phyloP scores from a whole-genome alignment of 306 rosid genomes.

The Begonia fuchsioides region DNA sequence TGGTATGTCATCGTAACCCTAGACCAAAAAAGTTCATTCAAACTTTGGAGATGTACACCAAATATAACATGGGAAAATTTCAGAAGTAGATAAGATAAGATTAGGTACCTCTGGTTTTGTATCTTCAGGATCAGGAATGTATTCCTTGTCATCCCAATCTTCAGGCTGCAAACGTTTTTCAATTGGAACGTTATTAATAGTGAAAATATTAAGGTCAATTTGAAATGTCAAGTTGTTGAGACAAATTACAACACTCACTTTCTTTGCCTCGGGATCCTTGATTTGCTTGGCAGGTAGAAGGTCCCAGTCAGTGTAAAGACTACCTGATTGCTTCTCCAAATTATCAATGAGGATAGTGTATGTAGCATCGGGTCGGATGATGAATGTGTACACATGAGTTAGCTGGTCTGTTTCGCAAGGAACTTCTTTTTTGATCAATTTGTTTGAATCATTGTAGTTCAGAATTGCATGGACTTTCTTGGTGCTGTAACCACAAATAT shows the following conservation, averaged over 20 bases:
- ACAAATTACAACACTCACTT: slow-evolving; percentile 20
- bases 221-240: background rate
- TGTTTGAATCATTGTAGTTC: slow-evolving; percentile 58
- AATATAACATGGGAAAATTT: no score
- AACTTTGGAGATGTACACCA: background rate
- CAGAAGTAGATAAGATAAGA: no score
- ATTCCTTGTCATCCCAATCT: slow-evolving; percentile 98
- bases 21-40: slow-evolving; percentile 8
- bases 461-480: slow-evolving; percentile 97
- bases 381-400: slow-evolving; percentile 78
- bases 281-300: slow-evolving; percentile 85
- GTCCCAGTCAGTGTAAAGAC: slow-evolving; percentile 91
- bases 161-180: slow-evolving; percentile 53
- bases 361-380: slow-evolving; percentile 92
- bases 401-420: slow-evolving; percentile 98
- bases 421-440: slow-evolving; percentile 97
- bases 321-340: slow-evolving; percentile 89
- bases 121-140: slow-evolving; percentile 91
- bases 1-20: slow-evolving; percentile 94
- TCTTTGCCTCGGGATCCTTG: slow-evolving; percentile 93
- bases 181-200: slow-evolving; percentile 10
- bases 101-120: slow-evolving; percentile 79
- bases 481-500: slow-evolving; percentile 96
- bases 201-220: slow-evolving; percentile 3
- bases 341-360: slow-evolving; percentile 85